Conservation (phyloP, 257 asterid genomes). For the Phtheirospermum japonicum region DNA sequence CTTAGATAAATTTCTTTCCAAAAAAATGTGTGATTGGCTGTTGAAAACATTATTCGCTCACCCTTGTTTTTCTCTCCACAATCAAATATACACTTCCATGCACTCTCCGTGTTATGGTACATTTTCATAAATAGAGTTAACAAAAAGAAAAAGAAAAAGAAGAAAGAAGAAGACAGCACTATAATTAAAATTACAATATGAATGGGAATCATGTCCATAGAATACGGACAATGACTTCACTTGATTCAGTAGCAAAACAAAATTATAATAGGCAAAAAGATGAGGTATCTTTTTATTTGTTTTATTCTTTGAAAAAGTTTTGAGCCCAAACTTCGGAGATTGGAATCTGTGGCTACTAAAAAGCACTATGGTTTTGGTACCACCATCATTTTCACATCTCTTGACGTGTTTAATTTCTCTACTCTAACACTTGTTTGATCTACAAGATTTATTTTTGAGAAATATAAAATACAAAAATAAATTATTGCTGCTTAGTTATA, state of each 20-base stretch:
- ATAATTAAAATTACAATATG: neutral
- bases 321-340: neutral
- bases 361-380: conserved; percentile 11
- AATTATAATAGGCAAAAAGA: no score
- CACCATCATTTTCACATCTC: neutral
- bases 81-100: no score
- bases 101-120: neutral
- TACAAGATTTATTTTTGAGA: no score
- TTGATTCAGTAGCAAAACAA: neutral
- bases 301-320: neutral
- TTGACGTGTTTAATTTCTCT: no score
- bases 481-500: no score
- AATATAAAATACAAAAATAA: no score
- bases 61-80: no score
- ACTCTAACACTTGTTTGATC: no score
- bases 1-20: no score
- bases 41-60: no score
- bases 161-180: no score
- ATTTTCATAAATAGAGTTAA: neutral
- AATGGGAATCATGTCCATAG: neutral
- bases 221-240: conserved; percentile 1
- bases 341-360: conserved; percentile 13
- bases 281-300: neutral
- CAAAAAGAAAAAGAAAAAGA: neutral
- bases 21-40: no score